Percentiles rank a stretch among this genome's conserved stretches.
Conservation (phyloP, 1,139 yeast genomes). For the Diutina sp. region DNA sequence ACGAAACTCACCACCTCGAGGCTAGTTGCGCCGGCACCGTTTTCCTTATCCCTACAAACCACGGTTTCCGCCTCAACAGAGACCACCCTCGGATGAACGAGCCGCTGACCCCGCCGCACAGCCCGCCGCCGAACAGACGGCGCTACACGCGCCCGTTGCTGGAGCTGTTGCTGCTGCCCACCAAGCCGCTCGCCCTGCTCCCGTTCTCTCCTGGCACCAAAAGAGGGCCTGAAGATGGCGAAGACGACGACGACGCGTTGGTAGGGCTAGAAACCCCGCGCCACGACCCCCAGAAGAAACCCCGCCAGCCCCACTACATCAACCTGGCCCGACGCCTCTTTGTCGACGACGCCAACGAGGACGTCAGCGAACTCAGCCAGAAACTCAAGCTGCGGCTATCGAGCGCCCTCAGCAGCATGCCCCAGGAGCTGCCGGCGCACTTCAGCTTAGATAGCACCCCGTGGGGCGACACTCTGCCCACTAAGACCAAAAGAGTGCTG, state of each 20-base stretch:
- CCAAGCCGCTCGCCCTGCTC: neutral
- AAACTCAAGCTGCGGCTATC: conserved; percentile 1
- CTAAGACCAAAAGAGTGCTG: neutral
- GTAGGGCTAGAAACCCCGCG: neutral
- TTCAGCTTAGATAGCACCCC: neutral
- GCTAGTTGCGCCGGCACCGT: neutral
- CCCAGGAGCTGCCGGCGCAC: neutral
- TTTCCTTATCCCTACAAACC: neutral
- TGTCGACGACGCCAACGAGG: neutral
- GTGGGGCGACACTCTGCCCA: conserved; percentile 2
- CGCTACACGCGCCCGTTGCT: neutral
- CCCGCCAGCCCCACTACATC: neutral
- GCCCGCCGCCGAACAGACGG: neutral
- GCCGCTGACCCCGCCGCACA: neutral
- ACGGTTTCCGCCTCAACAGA: neutral
- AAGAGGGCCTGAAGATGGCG: neutral
- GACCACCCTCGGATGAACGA: neutral
- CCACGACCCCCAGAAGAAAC: neutral
- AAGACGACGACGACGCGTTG: neutral
- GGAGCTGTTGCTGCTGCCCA: neutral
- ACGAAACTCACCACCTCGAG: neutral
- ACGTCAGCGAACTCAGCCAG: neutral
- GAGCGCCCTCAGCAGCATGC: neutral
- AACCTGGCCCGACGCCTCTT: neutral
- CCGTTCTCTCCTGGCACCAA: conserved; percentile 2